A percentile compares a stretch with the other conserved stretches of the same genome.
Conservation (phyloP, 2,329 filamentous ascomycete genomes). For the Byssothecium circinans region DNA sequence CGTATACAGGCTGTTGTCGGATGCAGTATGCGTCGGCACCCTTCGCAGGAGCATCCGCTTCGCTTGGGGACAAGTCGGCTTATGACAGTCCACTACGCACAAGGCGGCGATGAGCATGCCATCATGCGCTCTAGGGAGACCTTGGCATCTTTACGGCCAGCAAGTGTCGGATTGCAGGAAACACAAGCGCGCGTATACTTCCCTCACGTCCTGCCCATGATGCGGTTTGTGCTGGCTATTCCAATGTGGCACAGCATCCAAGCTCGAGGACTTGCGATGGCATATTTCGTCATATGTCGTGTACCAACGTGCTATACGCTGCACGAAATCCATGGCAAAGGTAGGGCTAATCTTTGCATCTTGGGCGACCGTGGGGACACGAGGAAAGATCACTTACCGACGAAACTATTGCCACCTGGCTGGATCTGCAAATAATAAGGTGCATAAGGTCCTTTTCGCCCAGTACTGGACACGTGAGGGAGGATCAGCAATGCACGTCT, state of each 20-base stretch:
- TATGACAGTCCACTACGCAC: too few species aligned
- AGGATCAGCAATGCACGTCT: conserved; percentile 27
- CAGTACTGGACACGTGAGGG: conserved; percentile 63
- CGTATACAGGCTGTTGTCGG: too few species aligned
- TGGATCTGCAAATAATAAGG: conserved; percentile 77
- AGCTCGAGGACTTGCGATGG: too few species aligned
- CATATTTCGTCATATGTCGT: too few species aligned
- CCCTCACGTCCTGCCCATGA: too few species aligned
- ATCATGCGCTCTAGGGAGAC: background rate
- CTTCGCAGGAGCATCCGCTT: too few species aligned
- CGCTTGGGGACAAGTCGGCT: too few species aligned
- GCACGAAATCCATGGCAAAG: background rate
- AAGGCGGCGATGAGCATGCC: background rate
- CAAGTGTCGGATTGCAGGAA: background rate
- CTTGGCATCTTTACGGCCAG: background rate
- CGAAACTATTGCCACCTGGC: conserved; percentile 65
- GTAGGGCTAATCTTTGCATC: conserved; percentile 1
- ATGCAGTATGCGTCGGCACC: too few species aligned
- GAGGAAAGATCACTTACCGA: conserved; percentile 58
- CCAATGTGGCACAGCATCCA: background rate
- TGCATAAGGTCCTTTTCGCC: conserved; percentile 76
- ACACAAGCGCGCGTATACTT: background rate
- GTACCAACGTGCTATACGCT: background rate
- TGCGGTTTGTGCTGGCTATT: too few species aligned
- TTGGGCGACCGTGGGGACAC: background rate